phyloP scores from a whole-genome alignment of 192 early-diverging fungal species.

The Coemansia sp. region DNA sequence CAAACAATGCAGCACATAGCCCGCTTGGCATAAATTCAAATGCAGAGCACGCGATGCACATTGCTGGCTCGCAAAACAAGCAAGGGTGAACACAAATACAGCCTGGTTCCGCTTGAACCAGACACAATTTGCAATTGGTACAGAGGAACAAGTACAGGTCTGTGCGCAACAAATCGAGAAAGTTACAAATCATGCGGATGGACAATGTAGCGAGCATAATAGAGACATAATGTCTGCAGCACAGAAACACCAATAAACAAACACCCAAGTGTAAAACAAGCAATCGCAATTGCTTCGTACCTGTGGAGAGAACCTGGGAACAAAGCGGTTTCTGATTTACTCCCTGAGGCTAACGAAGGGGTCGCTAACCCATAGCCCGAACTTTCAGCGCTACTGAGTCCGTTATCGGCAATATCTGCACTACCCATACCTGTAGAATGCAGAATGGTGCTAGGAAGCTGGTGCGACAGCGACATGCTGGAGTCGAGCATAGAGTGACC shows the following conservation, averaged over 20 bases:
- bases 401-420: conserved; percentile 20
- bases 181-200: too few relatives aligned
- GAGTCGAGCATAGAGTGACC: not conserved
- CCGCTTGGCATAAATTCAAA: not conserved
- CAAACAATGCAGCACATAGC: not conserved
- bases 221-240: not conserved
- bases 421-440: conserved; percentile 7
- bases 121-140: not conserved
- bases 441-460: conserved; percentile 13
- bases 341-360: conserved; percentile 11
- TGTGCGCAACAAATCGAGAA: too few relatives aligned
- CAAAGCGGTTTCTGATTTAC: conserved; percentile 24
- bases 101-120: not conserved
- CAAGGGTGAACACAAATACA: not conserved
- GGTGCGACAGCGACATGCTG: conserved; percentile 14
- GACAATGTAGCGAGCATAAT: too few relatives aligned
- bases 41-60: too few relatives aligned
- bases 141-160: too few relatives aligned
- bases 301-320: conserved; percentile 50
- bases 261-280: conserved; percentile 5
- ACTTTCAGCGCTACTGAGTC: conserved; percentile 33
- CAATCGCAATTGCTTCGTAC: conserved; percentile 26
- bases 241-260: not conserved
- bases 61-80: not conserved
- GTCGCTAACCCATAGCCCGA: conserved; percentile 26